Evolutionary conservation across 495 filamentous ascomycete species (phyloP).

Genomic region (Beverwykella pulmonaria): DNA sequence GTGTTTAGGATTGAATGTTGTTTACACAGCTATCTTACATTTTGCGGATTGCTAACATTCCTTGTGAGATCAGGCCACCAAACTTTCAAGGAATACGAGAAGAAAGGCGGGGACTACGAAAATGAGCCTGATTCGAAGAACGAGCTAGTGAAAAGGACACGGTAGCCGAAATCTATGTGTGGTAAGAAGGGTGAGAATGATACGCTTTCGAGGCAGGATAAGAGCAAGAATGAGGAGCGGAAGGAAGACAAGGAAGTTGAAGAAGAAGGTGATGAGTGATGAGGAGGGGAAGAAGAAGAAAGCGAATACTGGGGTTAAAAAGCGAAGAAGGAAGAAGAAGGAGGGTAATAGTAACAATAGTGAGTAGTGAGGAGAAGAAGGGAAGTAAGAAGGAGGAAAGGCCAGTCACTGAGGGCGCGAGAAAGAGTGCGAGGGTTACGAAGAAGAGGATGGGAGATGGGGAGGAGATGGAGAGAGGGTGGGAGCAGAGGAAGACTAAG

Average conservation of each 20-base stretch:
- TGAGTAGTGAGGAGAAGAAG: slow-evolving; percentile 6
- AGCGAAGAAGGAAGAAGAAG: slow-evolving; percentile 17
- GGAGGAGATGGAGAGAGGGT: slow-evolving; percentile 1
- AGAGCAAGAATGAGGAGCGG: slow-evolving; percentile 44
- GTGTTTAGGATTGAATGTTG: not conserved
- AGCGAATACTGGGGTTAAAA: slow-evolving; percentile 23
- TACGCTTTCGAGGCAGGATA: slow-evolving; percentile 28
- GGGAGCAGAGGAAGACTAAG: slow-evolving; percentile 25
- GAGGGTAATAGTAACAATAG: no score
- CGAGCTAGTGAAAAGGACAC: slow-evolving; percentile 53
- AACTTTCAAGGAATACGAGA: slow-evolving; percentile 60
- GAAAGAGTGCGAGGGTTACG: slow-evolving; percentile 24
- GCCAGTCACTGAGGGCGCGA: slow-evolving; percentile 28
- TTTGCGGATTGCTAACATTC: not conserved
- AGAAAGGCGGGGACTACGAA: slow-evolving; percentile 55
- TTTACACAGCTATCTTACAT: not conserved
- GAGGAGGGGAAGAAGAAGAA: slow-evolving; percentile 21
- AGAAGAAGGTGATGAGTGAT: not conserved
- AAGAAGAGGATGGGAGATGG: slow-evolving; percentile 18
- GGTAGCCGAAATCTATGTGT: slow-evolving; percentile 49
- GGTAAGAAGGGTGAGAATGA: slow-evolving; percentile 29
- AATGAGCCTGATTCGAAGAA: slow-evolving; percentile 57
- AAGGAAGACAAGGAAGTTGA: slow-evolving; percentile 41
- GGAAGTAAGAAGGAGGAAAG: slow-evolving; percentile 11
- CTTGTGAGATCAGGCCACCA: slow-evolving; percentile 43